A percentile compares a stretch with the other conserved stretches of the same genome.
Evolutionary conservation across 2,329 filamentous ascomycete species (phyloP).

Genomic region (Fusarium virguliforme): DNA sequence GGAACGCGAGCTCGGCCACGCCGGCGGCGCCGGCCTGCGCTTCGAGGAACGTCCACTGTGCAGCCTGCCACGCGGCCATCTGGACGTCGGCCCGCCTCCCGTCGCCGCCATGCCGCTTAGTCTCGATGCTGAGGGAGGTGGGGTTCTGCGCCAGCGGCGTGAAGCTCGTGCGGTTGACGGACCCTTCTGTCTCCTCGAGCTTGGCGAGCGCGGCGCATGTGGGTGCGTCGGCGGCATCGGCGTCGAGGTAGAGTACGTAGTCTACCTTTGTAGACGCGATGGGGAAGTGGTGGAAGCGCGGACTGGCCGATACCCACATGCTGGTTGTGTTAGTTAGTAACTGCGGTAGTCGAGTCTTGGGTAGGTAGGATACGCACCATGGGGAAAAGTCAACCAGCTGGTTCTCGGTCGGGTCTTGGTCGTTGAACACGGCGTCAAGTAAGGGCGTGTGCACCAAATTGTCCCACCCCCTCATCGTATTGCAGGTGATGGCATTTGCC

Average conservation of each 20-base stretch:
- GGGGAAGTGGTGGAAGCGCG: neutral
- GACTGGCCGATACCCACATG: conserved; percentile 18
- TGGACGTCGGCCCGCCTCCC: conserved; percentile 14
- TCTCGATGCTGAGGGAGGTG: conserved; percentile 26
- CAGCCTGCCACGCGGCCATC: conserved; percentile 23
- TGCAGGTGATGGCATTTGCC: conserved; percentile 15
- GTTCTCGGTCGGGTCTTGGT: neutral
- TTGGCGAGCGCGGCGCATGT: neutral
- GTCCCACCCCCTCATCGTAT: conserved; percentile 30
- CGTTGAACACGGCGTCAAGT: conserved; percentile 11
- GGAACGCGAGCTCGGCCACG: conserved; percentile 9
- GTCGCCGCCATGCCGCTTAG: conserved; percentile 18
- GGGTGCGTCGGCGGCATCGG: neutral
- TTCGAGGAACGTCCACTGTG: conserved; percentile 19
- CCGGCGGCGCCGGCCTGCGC: neutral
- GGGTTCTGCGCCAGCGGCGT: conserved; percentile 7
- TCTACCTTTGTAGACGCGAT: conserved; percentile 14
- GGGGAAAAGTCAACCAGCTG: conserved; percentile 17
- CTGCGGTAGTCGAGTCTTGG: neutral
- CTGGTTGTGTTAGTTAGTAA: conserved; percentile 12
- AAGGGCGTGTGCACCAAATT: conserved; percentile 24
- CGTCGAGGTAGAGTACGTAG: conserved; percentile 21
- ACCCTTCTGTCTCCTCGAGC: conserved; percentile 3
- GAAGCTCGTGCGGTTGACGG: conserved; percentile 28
- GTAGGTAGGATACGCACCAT: conserved; percentile 2